Base-by-base conservation (phyloP, 2,329 filamentous ascomycete genomes). In the Aspergillus terreus region DNA sequence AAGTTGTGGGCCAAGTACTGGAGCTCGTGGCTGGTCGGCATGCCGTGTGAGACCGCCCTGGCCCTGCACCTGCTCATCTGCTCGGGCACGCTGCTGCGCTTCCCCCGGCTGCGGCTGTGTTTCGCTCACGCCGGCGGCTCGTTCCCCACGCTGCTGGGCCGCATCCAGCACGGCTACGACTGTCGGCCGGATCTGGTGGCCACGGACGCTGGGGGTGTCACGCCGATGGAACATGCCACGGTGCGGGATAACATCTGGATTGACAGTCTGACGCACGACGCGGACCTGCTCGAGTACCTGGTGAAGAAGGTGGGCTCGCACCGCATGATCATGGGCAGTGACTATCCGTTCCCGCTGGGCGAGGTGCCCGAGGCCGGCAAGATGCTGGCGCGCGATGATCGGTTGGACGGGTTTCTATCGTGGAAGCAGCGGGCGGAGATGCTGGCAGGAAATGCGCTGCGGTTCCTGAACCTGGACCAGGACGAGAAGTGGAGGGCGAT, bases 291-390 rank as follows among this genome's bases (percentile, higher is more conserved):
- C 9, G 46, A 59, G 33, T 50, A 52, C 33, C 46, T 60, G 14
- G 58, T 54, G n/a, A 60, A 59, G 30, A 60, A 60, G 43, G 54
- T 60, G 12, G 58, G 58, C 1, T 19, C 48, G 10, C 47, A 55
- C 1, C 36, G 53, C 6, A 49, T 60, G 11, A 52, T 60, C 10
- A 59, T 60, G 58, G 58, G 58, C 1, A 60, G 58, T 35, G 58
- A 60, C 36, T 60, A 60, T 50, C 58, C 58, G 6, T 60, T 60
- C 27, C 58, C 58, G 5, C 47, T 60, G 23, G 58, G 58, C 1
- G 58, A 60, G 40, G 54, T 59, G 48, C 58, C 58, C 2, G 49
- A 56, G 17, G 54, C 58, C 9, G 58, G 58, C 1, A 50, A 50
- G 40, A 58, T 58, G 56, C 46, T 60, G 43, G 53, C 47, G 10